These are phyloP conservation scores for Oryza officinalis DNA, from an alignment of 176 grass and related monocot genomes.

Conservation along the genomic window DNA sequence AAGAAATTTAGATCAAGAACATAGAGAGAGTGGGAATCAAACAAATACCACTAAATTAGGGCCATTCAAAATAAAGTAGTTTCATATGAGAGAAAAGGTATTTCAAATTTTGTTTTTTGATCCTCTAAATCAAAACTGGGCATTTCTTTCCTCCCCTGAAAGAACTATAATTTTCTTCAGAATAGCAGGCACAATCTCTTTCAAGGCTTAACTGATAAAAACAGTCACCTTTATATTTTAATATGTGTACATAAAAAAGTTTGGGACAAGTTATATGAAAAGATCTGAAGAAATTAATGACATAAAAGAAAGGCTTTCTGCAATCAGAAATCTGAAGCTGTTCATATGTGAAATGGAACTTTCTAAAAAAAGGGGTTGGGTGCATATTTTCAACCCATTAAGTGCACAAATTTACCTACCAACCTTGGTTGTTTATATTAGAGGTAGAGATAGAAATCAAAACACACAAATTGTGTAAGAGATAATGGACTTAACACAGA, in stretches of 20 bases:
- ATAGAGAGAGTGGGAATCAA: background rate
- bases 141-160: slow-evolving; percentile 2
- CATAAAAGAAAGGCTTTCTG: background rate
- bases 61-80: background rate
- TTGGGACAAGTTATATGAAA: background rate
- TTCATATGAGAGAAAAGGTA: background rate
- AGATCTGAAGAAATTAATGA: slow-evolving; percentile 1
- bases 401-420: background rate
- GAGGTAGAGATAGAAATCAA: background rate
- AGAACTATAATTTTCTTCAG: slow-evolving; percentile 1
- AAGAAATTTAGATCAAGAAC: slow-evolving; percentile 22
- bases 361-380: background rate
- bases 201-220: background rate
- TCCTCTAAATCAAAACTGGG: background rate
- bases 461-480: background rate
- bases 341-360: background rate
- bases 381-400: slow-evolving; percentile 7
- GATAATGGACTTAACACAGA: background rate
- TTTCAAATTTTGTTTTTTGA: no score
- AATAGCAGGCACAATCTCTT: slow-evolving; percentile 1
- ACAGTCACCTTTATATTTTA: background rate
- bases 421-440: background rate
- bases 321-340: background rate
- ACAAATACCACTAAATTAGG: background rate
- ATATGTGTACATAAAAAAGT: background rate